Base-by-base conservation (phyloP, 495 filamentous ascomycete genomes). In the Hypoxylon lienhwacheense region DNA sequence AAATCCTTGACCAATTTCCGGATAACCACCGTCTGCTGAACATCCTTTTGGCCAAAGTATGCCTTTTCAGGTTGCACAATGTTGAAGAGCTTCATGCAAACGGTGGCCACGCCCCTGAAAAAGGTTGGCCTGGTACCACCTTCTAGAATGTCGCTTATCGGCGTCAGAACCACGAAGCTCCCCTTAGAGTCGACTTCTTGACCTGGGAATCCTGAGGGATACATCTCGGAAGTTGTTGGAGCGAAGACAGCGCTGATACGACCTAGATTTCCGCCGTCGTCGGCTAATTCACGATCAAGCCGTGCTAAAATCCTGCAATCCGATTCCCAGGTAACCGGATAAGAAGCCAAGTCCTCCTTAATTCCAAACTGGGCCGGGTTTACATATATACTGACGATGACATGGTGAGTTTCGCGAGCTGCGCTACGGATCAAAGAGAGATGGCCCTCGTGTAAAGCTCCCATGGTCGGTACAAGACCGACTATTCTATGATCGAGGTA, bases 1-100 rank as follows among this genome's bases (percentile, higher is more conserved):
- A 99, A 91, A 64, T 99, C 93, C 55, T 81, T 72, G 2, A 97
- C 88, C 83, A 99, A 81, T 5, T 87, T 81, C 67, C 81, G 82
- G 63, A 99, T 88, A 4, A 99, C 80, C 5, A 92, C 88, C 0
- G 90, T 95, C 73, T 99, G 93, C 71, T 99, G 93, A 12, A 97
- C 82, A 63, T 99, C 93, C 73, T 99, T 97, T 72, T 97, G 95
- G 1, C 93, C 93, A 70, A 99, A 97, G 66, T 96, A 99, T 1
- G 91, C 95, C 33, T 82, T 81, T 32, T 95, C 89, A 2, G 93
- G 90, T 58, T 84, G 79, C 29, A 90, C 85, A 39, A 92, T 89
- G 65, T 97, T 97, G 72, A 98, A 93, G 16, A 98, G 73, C 77
- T 98, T 98, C 85, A 90, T 92, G 72, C 90, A 96, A 7, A 98